Evolutionary conservation across 345 rosid genomes (phyloP).

Genomic region (Melaleuca alternifolia): DNA sequence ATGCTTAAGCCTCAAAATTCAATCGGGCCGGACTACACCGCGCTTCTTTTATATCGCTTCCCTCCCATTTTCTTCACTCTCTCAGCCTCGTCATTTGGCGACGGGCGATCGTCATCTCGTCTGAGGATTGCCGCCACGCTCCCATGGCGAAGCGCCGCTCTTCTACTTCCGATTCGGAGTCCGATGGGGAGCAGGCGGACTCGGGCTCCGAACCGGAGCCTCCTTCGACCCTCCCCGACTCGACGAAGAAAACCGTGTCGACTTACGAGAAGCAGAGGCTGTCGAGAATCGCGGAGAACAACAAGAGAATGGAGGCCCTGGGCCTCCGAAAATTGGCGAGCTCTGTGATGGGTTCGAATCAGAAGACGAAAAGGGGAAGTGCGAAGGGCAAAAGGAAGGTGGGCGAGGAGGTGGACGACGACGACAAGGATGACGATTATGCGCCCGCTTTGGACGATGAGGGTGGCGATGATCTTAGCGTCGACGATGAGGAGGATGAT

Average conservation of each 20-base stretch:
- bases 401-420: neutral
- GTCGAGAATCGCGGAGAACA: conserved; percentile 70
- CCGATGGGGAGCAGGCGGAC: neutral
- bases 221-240: neutral
- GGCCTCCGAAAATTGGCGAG: conserved; percentile 53
- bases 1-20: neutral
- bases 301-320: conserved; percentile 69
- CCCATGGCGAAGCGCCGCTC: conserved; percentile 10
- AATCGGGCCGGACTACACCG: neutral
- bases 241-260: conserved; percentile 13
- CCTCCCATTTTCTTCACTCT: neutral
- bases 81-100: neutral
- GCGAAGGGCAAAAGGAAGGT: conserved; percentile 36
- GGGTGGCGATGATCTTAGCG: conserved; percentile 4
- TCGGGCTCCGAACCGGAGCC: conserved; percentile 7
- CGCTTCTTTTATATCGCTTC: neutral
- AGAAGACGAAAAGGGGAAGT: neutral
- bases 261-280: conserved; percentile 67
- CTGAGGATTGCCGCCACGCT: neutral
- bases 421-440: conserved; percentile 61
- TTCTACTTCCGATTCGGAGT: conserved; percentile 3
- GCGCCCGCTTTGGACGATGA: conserved; percentile 25
- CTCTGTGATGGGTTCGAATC: conserved; percentile 29
- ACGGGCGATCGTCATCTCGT: neutral
- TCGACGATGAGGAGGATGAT: conserved; percentile 11